phyloP scores from a whole-genome alignment of 2,329 filamentous ascomycete species.

The Mycocentrospora acerina region DNA sequence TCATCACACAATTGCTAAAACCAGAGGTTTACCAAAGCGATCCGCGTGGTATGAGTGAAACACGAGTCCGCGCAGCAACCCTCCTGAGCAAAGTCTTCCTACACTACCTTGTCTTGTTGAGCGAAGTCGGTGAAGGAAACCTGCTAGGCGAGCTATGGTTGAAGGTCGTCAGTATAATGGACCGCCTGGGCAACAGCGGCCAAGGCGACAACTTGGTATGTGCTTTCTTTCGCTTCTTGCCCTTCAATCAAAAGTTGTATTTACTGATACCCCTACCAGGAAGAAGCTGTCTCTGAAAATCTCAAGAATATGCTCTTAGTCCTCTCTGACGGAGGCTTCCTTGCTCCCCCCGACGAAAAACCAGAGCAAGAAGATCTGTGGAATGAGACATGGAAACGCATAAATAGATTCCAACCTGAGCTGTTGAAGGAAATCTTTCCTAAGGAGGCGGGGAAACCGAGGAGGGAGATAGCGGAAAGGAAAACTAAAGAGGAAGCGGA shows the following conservation, averaged over 20 bases:
- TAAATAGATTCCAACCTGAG: constrained; percentile 62
- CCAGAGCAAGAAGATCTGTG: constrained; percentile 57
- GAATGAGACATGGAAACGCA: constrained; percentile 61
- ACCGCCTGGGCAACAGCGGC: constrained; percentile 92
- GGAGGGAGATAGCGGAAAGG: constrained; percentile 19
- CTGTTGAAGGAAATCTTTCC: constrained; percentile 63
- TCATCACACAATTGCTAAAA: constrained; percentile 84
- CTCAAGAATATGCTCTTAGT: constrained; percentile 95
- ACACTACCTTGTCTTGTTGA: constrained; percentile 84
- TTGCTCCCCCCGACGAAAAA: constrained; percentile 66
- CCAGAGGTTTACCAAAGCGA: constrained; percentile 94
- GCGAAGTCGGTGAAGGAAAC: constrained; percentile 82
- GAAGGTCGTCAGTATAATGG: constrained; percentile 89
- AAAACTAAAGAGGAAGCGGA: constrained; percentile 14
- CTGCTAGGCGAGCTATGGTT: constrained; percentile 75
- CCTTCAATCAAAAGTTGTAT: not conserved
- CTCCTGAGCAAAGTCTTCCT: constrained; percentile 94
- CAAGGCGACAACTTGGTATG: constrained; percentile 85
- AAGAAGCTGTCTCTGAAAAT: constrained; percentile 93
- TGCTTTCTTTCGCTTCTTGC: constrained; percentile 23
- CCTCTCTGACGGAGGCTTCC: constrained; percentile 85
- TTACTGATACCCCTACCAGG: constrained; percentile 52
- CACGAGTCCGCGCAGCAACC: constrained; percentile 85
- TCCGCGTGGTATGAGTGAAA: constrained; percentile 91
- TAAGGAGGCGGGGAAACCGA: constrained; percentile 41